Conservation (phyloP, 2,329 filamentous ascomycete species). For the Beauveria varroae region DNA sequence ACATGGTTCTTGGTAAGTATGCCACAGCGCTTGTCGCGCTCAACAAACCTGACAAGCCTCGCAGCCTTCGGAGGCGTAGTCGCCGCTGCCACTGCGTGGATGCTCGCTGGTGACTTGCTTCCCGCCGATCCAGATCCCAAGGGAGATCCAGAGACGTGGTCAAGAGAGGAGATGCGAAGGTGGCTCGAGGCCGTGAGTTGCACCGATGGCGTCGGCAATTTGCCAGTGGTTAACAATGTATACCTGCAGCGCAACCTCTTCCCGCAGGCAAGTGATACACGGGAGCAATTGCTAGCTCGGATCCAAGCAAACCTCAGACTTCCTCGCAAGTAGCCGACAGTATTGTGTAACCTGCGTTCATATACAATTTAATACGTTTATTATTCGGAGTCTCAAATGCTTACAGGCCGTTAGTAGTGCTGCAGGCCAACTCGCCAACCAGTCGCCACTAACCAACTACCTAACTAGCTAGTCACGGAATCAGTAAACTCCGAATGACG, state of each 20-base stretch:
- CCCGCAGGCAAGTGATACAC: constrained; percentile 34
- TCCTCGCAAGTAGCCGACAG: constrained; percentile 21
- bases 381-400: neutral
- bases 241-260: constrained; percentile 36
- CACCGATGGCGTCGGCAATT: no score
- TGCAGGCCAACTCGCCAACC: neutral
- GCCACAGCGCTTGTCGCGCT: constrained; percentile 11
- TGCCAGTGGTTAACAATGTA: neutral
- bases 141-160: constrained; percentile 67
- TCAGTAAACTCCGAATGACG: neutral
- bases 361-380: neutral
- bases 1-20: constrained; percentile 58
- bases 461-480: neutral
- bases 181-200: constrained; percentile 73
- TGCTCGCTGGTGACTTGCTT: constrained; percentile 82
- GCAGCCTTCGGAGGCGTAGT: constrained; percentile 75
- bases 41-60: constrained; percentile 14
- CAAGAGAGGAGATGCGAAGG: constrained; percentile 65
- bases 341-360: neutral
- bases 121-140: constrained; percentile 68
- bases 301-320: constrained; percentile 40
- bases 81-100: constrained; percentile 72
- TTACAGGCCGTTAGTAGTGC: no score
- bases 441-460: neutral
- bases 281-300: constrained; percentile 39